Conservation (phyloP, 805 yeast species). For the Tetrapisispora taiwanensis region DNA sequence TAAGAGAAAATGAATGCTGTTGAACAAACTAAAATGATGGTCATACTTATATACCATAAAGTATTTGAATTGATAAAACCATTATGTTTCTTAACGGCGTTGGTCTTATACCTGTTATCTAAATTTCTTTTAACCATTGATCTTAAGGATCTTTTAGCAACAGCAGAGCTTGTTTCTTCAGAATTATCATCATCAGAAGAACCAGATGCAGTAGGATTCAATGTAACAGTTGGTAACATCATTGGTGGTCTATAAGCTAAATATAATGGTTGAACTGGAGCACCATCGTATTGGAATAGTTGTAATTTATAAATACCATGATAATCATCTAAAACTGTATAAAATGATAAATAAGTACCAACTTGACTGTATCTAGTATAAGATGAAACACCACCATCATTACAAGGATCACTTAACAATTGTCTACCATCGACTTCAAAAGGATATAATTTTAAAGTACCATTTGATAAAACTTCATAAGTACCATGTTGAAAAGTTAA, state of each 20-base stretch:
- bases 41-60: conserved; percentile 21
- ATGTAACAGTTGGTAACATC: conserved; percentile 88
- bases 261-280: conserved; percentile 76
- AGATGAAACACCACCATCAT: conserved; percentile 43
- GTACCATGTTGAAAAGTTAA: conserved; percentile 85
- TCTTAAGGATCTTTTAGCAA: conserved; percentile 29
- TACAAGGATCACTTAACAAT: conserved; percentile 78
- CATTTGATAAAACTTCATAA: conserved; percentile 52
- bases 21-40: conserved; percentile 23
- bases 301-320: conserved; percentile 75
- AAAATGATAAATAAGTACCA: conserved; percentile 48
- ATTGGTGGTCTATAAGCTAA: conserved; percentile 88
- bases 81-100: conserved; percentile 35
- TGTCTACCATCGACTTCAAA: conserved; percentile 87
- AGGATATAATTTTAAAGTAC: conserved; percentile 62
- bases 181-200: conserved; percentile 2
- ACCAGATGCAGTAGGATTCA: conserved; percentile 64
- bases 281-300: conserved; percentile 68
- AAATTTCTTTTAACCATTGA: conserved; percentile 56
- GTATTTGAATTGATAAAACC: conserved; percentile 11
- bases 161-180: conserved; percentile 24
- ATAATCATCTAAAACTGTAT: conserved; percentile 59
- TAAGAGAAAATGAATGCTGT: conserved; percentile 17
- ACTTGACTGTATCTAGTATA: conserved; percentile 68
- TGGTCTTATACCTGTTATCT: conserved; percentile 72